Conservation (phyloP, 2,329 filamentous ascomycete species). For the Drechslera avenae region DNA sequence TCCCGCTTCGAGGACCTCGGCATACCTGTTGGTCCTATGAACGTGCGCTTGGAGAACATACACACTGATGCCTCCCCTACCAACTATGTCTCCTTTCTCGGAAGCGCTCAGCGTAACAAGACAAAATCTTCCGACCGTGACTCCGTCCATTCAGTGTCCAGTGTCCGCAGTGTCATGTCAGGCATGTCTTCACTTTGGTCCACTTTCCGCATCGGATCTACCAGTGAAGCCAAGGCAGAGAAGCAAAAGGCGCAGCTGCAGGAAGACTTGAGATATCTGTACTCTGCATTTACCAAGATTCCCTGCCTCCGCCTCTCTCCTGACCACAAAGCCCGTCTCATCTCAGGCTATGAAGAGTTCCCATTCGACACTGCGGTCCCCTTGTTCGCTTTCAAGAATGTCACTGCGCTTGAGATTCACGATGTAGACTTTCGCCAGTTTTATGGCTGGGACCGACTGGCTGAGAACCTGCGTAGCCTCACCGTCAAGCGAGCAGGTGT, state of each 20-base stretch:
- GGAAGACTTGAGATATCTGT: conserved; percentile 91
- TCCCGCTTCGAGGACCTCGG: conserved; percentile 92
- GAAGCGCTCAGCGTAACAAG: conserved; percentile 79
- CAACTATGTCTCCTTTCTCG: conserved; percentile 95
- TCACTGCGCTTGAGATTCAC: conserved; percentile 90
- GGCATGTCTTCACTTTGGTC: conserved; percentile 94
- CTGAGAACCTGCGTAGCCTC: conserved; percentile 88
- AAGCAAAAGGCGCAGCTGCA: conserved; percentile 85
- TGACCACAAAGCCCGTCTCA: conserved; percentile 89
- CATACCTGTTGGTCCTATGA: conserved; percentile 93
- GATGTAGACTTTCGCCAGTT: conserved; percentile 97
- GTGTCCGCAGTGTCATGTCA: conserved; percentile 95
- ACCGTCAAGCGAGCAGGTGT: conserved; percentile 86
- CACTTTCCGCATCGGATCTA: conserved; percentile 81
- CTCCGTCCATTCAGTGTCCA: conserved; percentile 94
- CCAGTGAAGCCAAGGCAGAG: conserved; percentile 80
- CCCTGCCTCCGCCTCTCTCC: conserved; percentile 86
- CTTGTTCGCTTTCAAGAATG: conserved; percentile 95
- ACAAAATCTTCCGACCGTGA: conserved; percentile 81
- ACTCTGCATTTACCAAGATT: conserved; percentile 98
- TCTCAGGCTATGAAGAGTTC: conserved; percentile 94
- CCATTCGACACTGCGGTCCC: conserved; percentile 97
- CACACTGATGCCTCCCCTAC: conserved; percentile 84
- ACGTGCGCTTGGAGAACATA: conserved; percentile 90
- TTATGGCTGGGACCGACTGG: conserved; percentile 93